Base-by-base conservation (phyloP, 495 filamentous ascomycete genomes). In the Annulohypoxylon moriforme region DNA sequence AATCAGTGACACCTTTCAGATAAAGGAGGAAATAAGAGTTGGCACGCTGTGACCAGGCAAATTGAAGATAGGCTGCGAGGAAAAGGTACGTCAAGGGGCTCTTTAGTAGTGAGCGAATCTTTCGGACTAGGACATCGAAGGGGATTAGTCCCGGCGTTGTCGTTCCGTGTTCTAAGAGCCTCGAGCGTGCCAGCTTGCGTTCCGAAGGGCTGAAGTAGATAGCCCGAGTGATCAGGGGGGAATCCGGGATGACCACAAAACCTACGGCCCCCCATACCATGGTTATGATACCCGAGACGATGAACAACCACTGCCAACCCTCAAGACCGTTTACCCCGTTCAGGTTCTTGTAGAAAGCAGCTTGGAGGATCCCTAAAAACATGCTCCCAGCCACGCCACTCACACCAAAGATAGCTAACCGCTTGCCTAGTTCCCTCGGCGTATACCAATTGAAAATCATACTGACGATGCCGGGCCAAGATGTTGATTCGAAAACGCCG, bases 271-370 rank as follows among this genome's bases (percentile, higher is more conserved):
- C 60, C 31, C 46, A 52, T 1, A 55, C 31, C 82, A 84, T 87
- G 55, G 78, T 80, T 13, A 84, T 82, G 56, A 81, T 78, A 74
- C 84, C 53, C 20, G 68, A 64, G 27, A 79, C 71, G 44, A 86
- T 81, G 64, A 86, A 87, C 1, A 87, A 75, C 85, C 85, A 86
- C 18, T 82, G 69, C 85, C 84, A 87, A 0, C 84, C 85, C 0
- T 79, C 73, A 0, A 85, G 68, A 0, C 84, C 84, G 9, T 63
- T 60, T 8, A 65, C 66, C 11, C 83, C 84, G 46, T 85, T 63
- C 34, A 86, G 71, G 22, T 73, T 77, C 18, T 68, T 72, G 58
- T 84, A 76, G 40, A 84, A 79, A 1, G 77, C 80, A 5, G 81
- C 81, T 56, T 85, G 81, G 27, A 87, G 78, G 49, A 85, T 81